A percentile compares a stretch with the other conserved stretches of the same genome.
Conservation (phyloP, 306 rosid species). For the Lupinus albus region DNA sequence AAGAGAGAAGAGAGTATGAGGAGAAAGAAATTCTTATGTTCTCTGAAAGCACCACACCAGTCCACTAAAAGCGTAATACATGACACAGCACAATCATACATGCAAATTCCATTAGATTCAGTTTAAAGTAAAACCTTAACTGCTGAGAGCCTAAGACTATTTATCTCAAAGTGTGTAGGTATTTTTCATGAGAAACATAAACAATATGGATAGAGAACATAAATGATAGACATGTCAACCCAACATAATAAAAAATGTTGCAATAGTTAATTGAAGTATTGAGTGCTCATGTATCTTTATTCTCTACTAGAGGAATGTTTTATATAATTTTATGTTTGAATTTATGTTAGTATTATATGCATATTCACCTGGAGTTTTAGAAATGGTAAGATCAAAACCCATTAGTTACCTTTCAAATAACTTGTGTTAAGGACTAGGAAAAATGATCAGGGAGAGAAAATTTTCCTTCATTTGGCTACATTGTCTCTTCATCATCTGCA, state of each 20-base stretch:
- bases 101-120: constrained; percentile 7
- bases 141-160: neutral
- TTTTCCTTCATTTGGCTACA: constrained; percentile 12
- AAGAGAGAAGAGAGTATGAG: constrained; percentile 6
- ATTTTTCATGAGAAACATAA: neutral
- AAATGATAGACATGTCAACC: constrained; percentile 7
- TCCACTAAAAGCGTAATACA: neutral
- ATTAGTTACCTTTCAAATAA: neutral
- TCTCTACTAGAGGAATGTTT: neutral
- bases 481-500: neutral
- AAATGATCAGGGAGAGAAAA: constrained; percentile 4
- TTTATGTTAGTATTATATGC: constrained; percentile 7
- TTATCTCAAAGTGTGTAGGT: neutral
- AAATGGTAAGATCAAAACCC: constrained; percentile 19
- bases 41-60: neutral
- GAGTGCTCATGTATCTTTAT: neutral
- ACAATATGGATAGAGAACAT: neutral
- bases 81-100: constrained; percentile 3
- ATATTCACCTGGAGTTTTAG: neutral
- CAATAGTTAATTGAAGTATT: neutral
- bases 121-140: neutral
- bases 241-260: neutral
- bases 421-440: constrained; percentile 9
- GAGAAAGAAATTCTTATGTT: neutral
- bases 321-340: constrained; percentile 9